Evolutionary conservation across 768 basidiomycete genomes (phyloP), one percentile per base, ranked within the genome.

Genomic region (Termitomyces sp.): DNA sequence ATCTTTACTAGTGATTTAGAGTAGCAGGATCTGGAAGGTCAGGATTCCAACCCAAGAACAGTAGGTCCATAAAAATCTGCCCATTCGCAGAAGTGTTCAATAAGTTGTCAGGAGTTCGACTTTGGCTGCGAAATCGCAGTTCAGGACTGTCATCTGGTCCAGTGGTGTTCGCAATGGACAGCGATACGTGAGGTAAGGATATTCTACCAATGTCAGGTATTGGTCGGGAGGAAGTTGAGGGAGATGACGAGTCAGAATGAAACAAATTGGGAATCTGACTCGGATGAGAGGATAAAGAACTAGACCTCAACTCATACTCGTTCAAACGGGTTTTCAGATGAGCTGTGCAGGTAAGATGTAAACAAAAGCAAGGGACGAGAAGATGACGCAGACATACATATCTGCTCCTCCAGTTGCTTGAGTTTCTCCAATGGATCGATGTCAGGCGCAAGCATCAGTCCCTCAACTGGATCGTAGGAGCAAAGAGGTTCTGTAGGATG

Each of bases 401-500:
- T 86, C 76, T 93, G 84, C 58, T 85, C 84, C 70, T 93, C 91
- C 18, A 93, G 75, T 44, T 86, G 79, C 59, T 81, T 82, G 58
- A 93, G 91, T 70, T 87, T 90, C 61, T 91, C 88, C 13, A 83
- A 65, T n/a, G 90, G 89, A 70, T 93, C 88, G 13, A 81, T 84
- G 59, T 92, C 89, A 51, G 90, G 82, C 22, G 88, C 86, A 41
- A 93, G 80, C 8, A 84, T 78, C 39, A 93, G 71, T 18, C 91
- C 92, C 70, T 93, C 91, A 16, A 93, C 86, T 2, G 91, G 91
- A 72, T 94, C 91, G 69, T 94, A 94, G 11, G 83, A 83, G 66
- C 91, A 94, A 66, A 88, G 87, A 8, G 91, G 91, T 69, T 92
- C 90, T 11, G 82, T 76, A n/a, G 92, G 92, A 72, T 94, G 91